Percentiles rank a stretch among this genome's conserved stretches.
Conservation (phyloP, 768 basidiomycete genomes). For the Boletus tylopilopsis region DNA sequence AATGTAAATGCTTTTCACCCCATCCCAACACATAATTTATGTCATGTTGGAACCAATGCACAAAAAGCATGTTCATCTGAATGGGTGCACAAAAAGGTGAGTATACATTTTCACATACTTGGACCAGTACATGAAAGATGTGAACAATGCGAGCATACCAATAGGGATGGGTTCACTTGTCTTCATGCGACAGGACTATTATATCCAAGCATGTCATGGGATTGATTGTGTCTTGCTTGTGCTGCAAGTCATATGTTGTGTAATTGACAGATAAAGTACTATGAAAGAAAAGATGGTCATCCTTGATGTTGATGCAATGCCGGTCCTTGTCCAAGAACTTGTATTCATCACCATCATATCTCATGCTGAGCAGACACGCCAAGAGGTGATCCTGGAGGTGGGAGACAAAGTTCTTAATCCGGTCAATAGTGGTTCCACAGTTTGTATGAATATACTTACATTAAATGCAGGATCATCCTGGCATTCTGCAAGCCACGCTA, state of each 20-base stretch:
- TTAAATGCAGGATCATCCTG: conserved; percentile 26
- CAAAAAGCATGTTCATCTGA: conserved; percentile 28
- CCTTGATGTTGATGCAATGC: conserved; percentile 15
- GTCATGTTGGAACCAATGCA: conserved; percentile 24
- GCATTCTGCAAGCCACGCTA: not conserved
- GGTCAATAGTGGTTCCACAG: too few species aligned
- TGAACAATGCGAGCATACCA: conserved; percentile 31
- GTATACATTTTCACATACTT: not conserved
- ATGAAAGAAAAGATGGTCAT: conserved; percentile 16
- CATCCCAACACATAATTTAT: not conserved
- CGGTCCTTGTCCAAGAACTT: conserved; percentile 22
- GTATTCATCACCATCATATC: conserved; percentile 28
- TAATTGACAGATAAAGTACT: conserved; percentile 25
- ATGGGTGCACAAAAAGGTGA: too few species aligned
- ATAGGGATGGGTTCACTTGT: conserved; percentile 31
- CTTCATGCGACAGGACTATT: conserved; percentile 31
- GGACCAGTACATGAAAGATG: conserved; percentile 12
- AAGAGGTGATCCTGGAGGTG: conserved; percentile 21
- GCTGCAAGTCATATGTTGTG: conserved; percentile 27
- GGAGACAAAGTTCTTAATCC: conserved; percentile 18
- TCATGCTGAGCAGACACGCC: not conserved
- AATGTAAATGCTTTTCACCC: not conserved
- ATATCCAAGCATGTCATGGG: conserved; percentile 30
- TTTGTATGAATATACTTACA: too few species aligned
- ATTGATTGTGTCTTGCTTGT: conserved; percentile 39